Evolutionary conservation across 2,329 filamentous ascomycete species (phyloP).

Genomic region (Polychaeton citri): DNA sequence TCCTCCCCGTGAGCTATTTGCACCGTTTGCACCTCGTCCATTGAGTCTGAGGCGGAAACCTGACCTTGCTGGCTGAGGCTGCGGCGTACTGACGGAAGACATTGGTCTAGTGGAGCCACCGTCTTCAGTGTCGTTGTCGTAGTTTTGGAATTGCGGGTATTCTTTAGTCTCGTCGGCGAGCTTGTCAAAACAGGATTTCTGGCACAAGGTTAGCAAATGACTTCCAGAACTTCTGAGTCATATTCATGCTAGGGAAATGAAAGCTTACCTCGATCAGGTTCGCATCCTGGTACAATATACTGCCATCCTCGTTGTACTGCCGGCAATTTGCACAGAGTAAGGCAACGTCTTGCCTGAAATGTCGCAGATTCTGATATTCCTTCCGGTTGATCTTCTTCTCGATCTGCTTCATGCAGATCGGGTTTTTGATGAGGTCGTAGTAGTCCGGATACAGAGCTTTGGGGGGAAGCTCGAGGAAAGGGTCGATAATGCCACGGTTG

Average conservation of each 20-base stretch:
- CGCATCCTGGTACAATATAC: constrained; percentile 81
- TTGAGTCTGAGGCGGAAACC: constrained; percentile 59
- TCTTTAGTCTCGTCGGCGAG: constrained; percentile 40
- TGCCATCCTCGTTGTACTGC: constrained; percentile 94
- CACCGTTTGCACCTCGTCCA: constrained; percentile 6
- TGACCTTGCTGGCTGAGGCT: constrained; percentile 29
- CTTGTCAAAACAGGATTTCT: constrained; percentile 26
- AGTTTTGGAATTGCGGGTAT: constrained; percentile 45
- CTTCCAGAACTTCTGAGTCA: constrained; percentile 1
- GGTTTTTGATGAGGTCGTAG: constrained; percentile 80
- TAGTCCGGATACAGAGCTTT: constrained; percentile 89
- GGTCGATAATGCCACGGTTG: constrained; percentile 77
- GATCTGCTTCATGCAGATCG: constrained; percentile 94
- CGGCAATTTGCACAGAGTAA: constrained; percentile 82
- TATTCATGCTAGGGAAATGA: neutral
- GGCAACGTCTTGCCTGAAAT: constrained; percentile 70
- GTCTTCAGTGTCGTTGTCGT: constrained; percentile 38
- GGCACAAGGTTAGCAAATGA: constrained; percentile 1
- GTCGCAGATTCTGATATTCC: constrained; percentile 70
- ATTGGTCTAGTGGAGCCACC: constrained; percentile 36
- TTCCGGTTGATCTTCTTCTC: constrained; percentile 91
- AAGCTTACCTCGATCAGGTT: constrained; percentile 75
- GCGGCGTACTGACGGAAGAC: constrained; percentile 50
- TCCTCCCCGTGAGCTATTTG: constrained; percentile 21
- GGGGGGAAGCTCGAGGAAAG: constrained; percentile 82